Evolutionary conservation across 2,329 filamentous ascomycete species (phyloP).

Genomic region (Curvularia eragrostidis): DNA sequence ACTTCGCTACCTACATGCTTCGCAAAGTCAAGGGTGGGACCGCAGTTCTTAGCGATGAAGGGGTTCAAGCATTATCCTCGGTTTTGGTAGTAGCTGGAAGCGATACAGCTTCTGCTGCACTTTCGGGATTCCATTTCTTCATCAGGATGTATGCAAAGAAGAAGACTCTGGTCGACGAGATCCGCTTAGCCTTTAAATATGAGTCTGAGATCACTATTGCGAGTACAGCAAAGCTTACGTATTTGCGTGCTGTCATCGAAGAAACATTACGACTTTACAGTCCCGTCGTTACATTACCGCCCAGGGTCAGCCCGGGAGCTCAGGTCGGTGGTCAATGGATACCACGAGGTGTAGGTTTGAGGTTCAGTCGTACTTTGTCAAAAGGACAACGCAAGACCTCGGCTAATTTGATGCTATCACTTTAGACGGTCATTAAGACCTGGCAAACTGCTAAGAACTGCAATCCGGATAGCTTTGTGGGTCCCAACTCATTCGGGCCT

Average conservation of each 20-base stretch:
- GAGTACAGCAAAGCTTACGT: constrained; percentile 1
- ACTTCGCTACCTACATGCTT: too few species aligned
- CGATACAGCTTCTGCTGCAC: too few species aligned
- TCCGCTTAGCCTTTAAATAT: neutral
- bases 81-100: too few species aligned
- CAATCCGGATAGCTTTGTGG: neutral
- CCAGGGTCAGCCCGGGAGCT: neutral
- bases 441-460: neutral
- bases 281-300: neutral
- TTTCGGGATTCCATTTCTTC: too few species aligned
- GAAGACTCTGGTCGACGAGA: too few species aligned
- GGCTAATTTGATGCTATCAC: neutral
- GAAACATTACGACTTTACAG: constrained; percentile 3
- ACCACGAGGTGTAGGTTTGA: constrained; percentile 5
- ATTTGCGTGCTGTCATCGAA: constrained; percentile 1
- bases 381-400: too few species aligned
- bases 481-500: constrained; percentile 1
- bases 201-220: constrained; percentile 1
- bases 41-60: too few species aligned
- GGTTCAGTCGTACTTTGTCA: too few species aligned
- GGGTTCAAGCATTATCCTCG: too few species aligned
- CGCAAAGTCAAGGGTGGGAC: too few species aligned
- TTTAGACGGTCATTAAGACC: neutral
- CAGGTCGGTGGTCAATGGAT: neutral
- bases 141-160: too few species aligned